Base-by-base conservation (phyloP, 2,329 filamentous ascomycete genomes). In the Penicillium sp. region DNA sequence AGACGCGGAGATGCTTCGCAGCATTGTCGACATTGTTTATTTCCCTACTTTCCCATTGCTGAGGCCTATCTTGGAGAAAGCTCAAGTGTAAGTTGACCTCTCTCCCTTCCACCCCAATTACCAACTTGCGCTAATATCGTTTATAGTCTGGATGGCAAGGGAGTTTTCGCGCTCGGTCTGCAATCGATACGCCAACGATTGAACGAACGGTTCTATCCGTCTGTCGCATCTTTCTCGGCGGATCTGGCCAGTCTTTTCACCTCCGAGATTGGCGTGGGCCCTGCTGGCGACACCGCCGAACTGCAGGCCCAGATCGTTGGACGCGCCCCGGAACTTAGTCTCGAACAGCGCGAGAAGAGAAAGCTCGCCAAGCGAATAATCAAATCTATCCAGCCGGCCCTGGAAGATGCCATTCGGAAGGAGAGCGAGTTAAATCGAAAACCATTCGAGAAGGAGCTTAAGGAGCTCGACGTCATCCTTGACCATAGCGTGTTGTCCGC, bases 291-390 rank as follows among this genome's bases (percentile, higher is more conserved):
- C 54, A 72, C 76, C 6, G 71, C 72, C 7, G 75, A 78, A 51
- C 62, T 76, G 58, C 57, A 85, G 76, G 71, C 76, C 72, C 64
- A 79, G 69, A 64, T 85, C 75, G 70, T 77, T 73, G 52, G 72
- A 5, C 74, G 75, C 42, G 72, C 73, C 4, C 70, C 73, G 6
- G 75, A 78, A 49, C 70, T 76, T 39, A 73, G 68, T 50, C 55
- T 80, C 8, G 91, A 96, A 63, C 84, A 91, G 54, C 89, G 90
- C 51, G 89, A 96, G 61, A 85, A 89, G 55, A 89, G 90, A 64
- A 89, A 88, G 61, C 77, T 96, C n/a, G 91, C 89, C 20, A 96
- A 95, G 72, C 85, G 91, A 21, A 96, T 97, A 55, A 82, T 96
- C 59, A 95, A 91, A 69, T 84, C 86, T 1, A 82, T 96, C 26